Percentiles rank a stretch among this genome's conserved stretches.
Evolutionary conservation across 2,329 filamentous ascomycete genomes (phyloP).

Genomic region (Purpureocillium lavendulum): DNA sequence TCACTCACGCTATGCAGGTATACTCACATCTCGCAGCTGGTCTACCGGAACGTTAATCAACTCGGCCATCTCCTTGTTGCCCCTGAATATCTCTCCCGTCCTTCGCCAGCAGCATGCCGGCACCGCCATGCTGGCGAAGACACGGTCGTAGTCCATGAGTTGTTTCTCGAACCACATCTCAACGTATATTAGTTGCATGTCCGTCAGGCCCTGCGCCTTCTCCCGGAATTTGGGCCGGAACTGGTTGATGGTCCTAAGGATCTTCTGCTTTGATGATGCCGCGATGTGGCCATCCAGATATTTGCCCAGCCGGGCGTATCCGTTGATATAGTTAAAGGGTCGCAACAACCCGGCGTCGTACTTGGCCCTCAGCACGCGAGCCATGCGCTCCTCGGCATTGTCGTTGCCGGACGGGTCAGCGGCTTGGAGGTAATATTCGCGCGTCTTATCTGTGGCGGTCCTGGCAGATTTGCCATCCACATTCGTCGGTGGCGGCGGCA

Average conservation of each 20-base stretch:
- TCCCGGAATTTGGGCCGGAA: constrained; percentile 95
- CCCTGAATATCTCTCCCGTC: constrained; percentile 93
- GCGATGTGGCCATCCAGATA: constrained; percentile 91
- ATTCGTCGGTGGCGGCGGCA: constrained; percentile 39
- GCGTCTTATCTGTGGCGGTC: constrained; percentile 64
- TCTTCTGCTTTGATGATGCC: constrained; percentile 76
- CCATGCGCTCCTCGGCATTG: constrained; percentile 89
- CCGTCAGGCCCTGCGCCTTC: constrained; percentile 83
- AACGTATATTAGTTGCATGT: constrained; percentile 88
- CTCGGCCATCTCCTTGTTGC: constrained; percentile 98
- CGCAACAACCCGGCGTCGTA: constrained; percentile 91
- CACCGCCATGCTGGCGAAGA: constrained; percentile 98
- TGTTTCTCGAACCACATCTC: constrained; percentile 99
- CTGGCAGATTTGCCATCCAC: constrained; percentile 46
- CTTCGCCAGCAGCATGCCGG: constrained; percentile 95
- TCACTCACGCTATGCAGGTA: too few relatives aligned
- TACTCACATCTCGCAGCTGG: constrained; percentile 73
- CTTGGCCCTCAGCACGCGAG: constrained; percentile 87
- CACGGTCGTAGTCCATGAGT: constrained; percentile 94
- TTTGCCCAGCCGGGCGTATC: constrained; percentile 78
- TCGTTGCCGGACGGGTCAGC: constrained; percentile 83
- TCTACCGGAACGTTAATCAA: constrained; percentile 90
- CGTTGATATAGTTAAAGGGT: constrained; percentile 97
- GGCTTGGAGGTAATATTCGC: constrained; percentile 95
- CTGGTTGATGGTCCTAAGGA: constrained; percentile 80